Conservation (phyloP, 768 basidiomycete genomes). For the Cyathus striatus region DNA sequence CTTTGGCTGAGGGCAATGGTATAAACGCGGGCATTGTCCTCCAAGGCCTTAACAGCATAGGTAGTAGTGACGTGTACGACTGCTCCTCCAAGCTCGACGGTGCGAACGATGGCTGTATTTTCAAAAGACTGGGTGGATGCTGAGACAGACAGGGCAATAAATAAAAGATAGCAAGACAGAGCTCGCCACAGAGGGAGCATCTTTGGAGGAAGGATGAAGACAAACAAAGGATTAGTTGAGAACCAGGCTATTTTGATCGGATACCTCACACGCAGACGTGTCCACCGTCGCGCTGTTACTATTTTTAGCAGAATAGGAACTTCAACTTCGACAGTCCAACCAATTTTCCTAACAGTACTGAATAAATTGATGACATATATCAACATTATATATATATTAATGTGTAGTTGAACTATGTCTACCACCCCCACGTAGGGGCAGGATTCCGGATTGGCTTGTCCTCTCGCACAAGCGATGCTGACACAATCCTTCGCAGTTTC, state of each 20-base stretch:
- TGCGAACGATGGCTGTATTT: constrained; percentile 86
- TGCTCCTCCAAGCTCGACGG: constrained; percentile 85
- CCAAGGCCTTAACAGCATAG: constrained; percentile 74
- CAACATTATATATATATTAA: background rate
- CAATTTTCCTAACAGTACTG: constrained; percentile 2
- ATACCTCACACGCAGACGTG: constrained; percentile 26
- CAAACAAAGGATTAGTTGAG: constrained; percentile 5
- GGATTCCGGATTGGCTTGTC: constrained; percentile 76
- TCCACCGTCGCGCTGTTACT: constrained; percentile 9
- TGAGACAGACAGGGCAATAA: constrained; percentile 31
- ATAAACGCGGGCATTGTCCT: constrained; percentile 56
- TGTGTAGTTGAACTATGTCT: constrained; percentile 17
- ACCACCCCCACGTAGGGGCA: constrained; percentile 76
- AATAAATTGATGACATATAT: background rate
- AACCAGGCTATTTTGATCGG: too few relatives aligned
- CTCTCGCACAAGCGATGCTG: constrained; percentile 75
- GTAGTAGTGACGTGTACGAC: constrained; percentile 87
- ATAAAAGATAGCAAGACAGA: constrained; percentile 42
- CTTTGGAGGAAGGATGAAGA: constrained; percentile 20
- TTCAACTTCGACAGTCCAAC: constrained; percentile 1
- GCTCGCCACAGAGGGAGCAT: constrained; percentile 45
- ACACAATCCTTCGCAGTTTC: constrained; percentile 73
- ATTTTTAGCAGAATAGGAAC: constrained; percentile 9
- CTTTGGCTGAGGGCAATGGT: constrained; percentile 59
- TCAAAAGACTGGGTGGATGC: constrained; percentile 56